Percentiles rank a stretch among this genome's conserved stretches.
phyloP scores from a whole-genome alignment of 2,329 filamentous ascomycete species.

The Fusarium sp. region DNA sequence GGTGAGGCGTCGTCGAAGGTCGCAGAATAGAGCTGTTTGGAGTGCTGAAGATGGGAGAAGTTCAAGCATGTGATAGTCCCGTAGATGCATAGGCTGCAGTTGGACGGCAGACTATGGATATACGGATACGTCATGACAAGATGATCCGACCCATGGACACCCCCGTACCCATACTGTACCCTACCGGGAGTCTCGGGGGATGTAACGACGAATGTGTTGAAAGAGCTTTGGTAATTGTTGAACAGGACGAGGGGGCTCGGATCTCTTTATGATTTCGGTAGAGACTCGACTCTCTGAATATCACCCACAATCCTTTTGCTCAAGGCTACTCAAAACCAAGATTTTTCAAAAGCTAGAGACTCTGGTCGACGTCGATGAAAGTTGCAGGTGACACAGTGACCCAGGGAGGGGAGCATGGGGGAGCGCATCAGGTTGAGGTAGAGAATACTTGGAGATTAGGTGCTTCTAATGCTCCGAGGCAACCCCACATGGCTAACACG shows the following conservation, averaged over 20 bases:
- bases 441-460: slow-evolving; percentile 18
- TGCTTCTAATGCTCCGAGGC: slow-evolving; percentile 35
- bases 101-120: slow-evolving; percentile 33
- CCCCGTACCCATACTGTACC: background rate
- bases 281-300: background rate
- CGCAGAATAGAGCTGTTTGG: slow-evolving; percentile 35
- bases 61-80: slow-evolving; percentile 47
- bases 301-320: background rate
- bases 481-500: slow-evolving; percentile 31
- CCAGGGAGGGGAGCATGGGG: slow-evolving; percentile 37
- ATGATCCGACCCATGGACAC: slow-evolving; percentile 7
- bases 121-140: slow-evolving; percentile 33
- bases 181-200: slow-evolving; percentile 36
- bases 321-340: slow-evolving; percentile 7
- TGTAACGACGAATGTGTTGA: slow-evolving; percentile 33
- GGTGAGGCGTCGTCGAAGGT: slow-evolving; percentile 31
- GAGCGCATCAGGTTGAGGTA: slow-evolving; percentile 26
- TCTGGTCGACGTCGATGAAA: slow-evolving; percentile 42
- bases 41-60: slow-evolving; percentile 8
- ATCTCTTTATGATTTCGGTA: slow-evolving; percentile 22
- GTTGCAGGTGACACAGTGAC: slow-evolving; percentile 44
- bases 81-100: slow-evolving; percentile 40
- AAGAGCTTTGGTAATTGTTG: slow-evolving; percentile 14
- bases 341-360: slow-evolving; percentile 15
- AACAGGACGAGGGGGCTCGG: slow-evolving; percentile 6